A percentile compares a stretch with the other conserved stretches of the same genome.
Conservation (phyloP, 306 rosid species). For the Prinsepia uniflora region DNA sequence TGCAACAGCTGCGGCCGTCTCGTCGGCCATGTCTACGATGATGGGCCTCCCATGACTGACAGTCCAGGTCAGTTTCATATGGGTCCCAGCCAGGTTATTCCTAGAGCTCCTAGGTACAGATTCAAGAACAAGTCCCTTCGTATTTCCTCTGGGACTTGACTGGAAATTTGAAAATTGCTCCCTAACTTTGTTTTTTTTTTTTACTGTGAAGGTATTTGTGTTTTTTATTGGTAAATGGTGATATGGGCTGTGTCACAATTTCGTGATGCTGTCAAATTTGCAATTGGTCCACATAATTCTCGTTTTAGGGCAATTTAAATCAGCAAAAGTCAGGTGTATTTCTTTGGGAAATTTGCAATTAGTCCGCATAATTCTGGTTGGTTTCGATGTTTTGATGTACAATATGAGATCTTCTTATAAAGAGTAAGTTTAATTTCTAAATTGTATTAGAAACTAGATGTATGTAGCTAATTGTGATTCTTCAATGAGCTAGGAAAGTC, state of each 20-base stretch:
- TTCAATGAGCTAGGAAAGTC: no score
- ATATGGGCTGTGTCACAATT: not conserved
- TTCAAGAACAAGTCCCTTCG: slow-evolving; percentile 74
- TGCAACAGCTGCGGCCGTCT: slow-evolving; percentile 50
- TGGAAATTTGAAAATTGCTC: no score
- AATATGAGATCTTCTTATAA: no score
- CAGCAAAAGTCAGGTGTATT: no score
- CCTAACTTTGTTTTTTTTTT: not conserved
- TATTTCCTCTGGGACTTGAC: slow-evolving; percentile 35
- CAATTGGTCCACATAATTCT: no score
- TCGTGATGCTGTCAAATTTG: not conserved
- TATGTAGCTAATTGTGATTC: no score
- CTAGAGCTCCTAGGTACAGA: slow-evolving; percentile 69
- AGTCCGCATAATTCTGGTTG: no score
- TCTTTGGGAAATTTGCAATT: no score
- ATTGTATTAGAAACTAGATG: no score
- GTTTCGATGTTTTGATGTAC: no score
- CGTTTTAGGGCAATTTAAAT: no score
- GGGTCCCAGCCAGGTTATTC: slow-evolving; percentile 94
- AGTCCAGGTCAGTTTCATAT: slow-evolving; percentile 70
- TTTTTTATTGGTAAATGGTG: not conserved
- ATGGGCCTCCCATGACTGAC: slow-evolving; percentile 70
- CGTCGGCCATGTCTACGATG: slow-evolving; percentile 73
- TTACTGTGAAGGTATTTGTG: not conserved
- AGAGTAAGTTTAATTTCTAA: no score